A percentile compares a stretch with the other conserved stretches of the same genome.
Conservation (phyloP, 2,329 filamentous ascomycete genomes). For the Penicillium griseofulvum region DNA sequence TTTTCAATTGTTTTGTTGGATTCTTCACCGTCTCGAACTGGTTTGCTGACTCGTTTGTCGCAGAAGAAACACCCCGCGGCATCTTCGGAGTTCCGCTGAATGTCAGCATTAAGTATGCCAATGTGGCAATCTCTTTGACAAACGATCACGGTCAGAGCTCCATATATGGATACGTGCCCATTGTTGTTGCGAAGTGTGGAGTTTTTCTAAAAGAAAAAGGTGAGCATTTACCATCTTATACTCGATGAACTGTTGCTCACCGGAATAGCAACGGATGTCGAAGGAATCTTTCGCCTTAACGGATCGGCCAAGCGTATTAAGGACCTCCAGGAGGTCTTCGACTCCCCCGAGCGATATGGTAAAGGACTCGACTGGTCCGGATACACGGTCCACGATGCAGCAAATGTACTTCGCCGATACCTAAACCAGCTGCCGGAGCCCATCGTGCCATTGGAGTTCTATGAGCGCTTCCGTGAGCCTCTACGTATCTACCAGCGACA, state of each 20-base stretch:
- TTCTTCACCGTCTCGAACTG: background rate
- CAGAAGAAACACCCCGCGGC: constrained; percentile 55
- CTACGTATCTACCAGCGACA: constrained; percentile 68
- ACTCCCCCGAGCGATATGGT: constrained; percentile 91
- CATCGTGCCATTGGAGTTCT: constrained; percentile 90
- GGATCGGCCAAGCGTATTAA: constrained; percentile 98
- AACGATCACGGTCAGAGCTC: constrained; percentile 92
- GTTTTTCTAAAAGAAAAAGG: constrained; percentile 98
- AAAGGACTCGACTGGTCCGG: constrained; percentile 97
- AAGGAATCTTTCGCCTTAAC: constrained; percentile 93
- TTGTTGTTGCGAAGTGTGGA: constrained; percentile 96
- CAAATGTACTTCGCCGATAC: constrained; percentile 92
- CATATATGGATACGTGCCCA: constrained; percentile 97
- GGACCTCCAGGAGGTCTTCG: constrained; percentile 85
- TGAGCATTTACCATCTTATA: constrained; percentile 47
- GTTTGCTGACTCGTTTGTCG: constrained; percentile 12
- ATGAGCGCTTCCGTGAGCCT: constrained; percentile 85
- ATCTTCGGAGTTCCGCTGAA: constrained; percentile 94
- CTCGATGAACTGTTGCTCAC: constrained; percentile 22
- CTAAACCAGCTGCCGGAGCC: constrained; percentile 95
- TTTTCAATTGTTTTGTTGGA: background rate
- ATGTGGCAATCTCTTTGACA: constrained; percentile 93
- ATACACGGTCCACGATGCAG: constrained; percentile 97
- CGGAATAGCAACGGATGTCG: constrained; percentile 76
- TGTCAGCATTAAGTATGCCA: constrained; percentile 94